phyloP scores from a whole-genome alignment of 306 rosid species.

The Casuarina cunninghamiana region DNA sequence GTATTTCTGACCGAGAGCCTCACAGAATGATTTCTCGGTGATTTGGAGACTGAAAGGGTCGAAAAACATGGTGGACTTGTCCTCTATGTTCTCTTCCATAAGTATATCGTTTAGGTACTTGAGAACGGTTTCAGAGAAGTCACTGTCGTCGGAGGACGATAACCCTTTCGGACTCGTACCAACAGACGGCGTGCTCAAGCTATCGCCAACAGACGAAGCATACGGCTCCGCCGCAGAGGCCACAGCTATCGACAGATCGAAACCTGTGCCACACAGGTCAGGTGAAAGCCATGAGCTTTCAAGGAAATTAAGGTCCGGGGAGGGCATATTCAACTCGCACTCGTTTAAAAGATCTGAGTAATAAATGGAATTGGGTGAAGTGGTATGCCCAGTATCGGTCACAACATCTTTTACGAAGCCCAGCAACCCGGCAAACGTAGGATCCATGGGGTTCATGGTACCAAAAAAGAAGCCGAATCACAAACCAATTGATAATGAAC shows the following conservation, averaged over 20 bases:
- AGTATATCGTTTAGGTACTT: conserved; percentile 1
- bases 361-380: conserved; percentile 23
- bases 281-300: conserved; percentile 9
- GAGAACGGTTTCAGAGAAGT: neutral
- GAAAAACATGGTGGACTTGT: neutral
- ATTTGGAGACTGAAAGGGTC: neutral
- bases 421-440: conserved; percentile 19
- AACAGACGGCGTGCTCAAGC: conserved; percentile 31
- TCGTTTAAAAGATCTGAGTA: conserved; percentile 18
- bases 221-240: conserved; percentile 2
- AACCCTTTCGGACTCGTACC: neutral
- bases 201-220: neutral
- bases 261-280: conserved; percentile 9
- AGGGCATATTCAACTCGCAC: conserved; percentile 13
- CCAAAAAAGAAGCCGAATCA: neutral
- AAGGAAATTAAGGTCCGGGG: conserved; percentile 28
- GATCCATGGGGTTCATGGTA: conserved; percentile 31
- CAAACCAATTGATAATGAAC: neutral
- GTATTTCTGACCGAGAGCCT: neutral
- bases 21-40: conserved; percentile 12
- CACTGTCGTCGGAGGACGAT: neutral
- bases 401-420: conserved; percentile 23
- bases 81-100: conserved; percentile 11
- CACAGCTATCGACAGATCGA: neutral
- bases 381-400: neutral